These are phyloP conservation scores for Boletellus sp. DNA, from an alignment of 768 basidiomycete genomes.

Conservation along the genomic window DNA sequence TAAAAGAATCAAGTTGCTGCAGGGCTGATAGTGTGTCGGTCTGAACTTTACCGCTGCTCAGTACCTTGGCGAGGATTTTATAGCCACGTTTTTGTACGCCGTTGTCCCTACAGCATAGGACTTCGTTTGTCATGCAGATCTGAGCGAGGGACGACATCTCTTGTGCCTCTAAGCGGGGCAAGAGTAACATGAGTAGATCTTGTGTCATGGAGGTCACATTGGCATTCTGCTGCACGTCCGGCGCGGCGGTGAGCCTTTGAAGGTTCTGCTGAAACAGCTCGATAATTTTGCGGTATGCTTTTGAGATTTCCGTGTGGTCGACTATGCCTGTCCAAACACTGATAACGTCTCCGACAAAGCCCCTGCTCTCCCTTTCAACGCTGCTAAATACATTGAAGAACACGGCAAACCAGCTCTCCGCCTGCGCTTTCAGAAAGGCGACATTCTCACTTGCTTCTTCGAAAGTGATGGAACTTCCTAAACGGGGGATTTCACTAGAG, in stretches of 20 bases:
- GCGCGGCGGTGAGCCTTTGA: constrained; percentile 33
- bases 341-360: constrained; percentile 85
- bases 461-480: constrained; percentile 40
- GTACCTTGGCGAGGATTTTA: constrained; percentile 73
- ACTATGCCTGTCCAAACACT: constrained; percentile 83
- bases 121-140: constrained; percentile 59
- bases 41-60: constrained; percentile 58
- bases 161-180: constrained; percentile 63
- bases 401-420: constrained; percentile 91
- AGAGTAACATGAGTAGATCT: constrained; percentile 82
- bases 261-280: constrained; percentile 68
- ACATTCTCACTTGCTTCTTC: constrained; percentile 66
- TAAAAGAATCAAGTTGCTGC: constrained; percentile 59
- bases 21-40: constrained; percentile 58
- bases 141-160: constrained; percentile 66
- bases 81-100: constrained; percentile 95
- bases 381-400: constrained; percentile 96
- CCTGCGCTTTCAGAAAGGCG: constrained; percentile 68
- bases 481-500: constrained; percentile 23
- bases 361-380: constrained; percentile 67
- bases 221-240: constrained; percentile 33
- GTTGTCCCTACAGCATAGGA: constrained; percentile 76
- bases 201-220: constrained; percentile 60
- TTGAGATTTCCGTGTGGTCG: constrained; percentile 70
- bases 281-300: constrained; percentile 76